Percentiles rank a stretch among this genome's conserved stretches.
These are phyloP conservation scores for Lactarius sp. DNA, from an alignment of 768 basidiomycete genomes.

Conservation along the genomic window DNA sequence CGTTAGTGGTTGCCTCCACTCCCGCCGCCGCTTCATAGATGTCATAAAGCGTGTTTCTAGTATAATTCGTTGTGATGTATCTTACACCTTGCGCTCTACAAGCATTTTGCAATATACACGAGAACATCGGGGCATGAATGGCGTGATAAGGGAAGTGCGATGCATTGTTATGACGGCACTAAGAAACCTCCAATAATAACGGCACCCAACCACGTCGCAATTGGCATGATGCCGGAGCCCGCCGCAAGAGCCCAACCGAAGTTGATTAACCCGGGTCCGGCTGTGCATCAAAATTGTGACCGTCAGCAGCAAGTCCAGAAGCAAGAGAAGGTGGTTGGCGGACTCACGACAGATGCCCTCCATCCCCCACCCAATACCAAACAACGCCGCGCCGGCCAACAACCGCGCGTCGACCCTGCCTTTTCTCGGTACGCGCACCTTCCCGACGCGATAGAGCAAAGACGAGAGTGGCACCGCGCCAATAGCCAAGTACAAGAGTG, in stretches of 20 bases:
- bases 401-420: constrained; percentile 43
- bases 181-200: constrained; percentile 30
- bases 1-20: neutral
- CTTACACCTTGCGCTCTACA: neutral
- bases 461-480: constrained; percentile 47
- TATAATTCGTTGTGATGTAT: constrained; percentile 15
- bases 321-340: neutral
- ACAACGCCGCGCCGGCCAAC: constrained; percentile 47
- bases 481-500: constrained; percentile 48
- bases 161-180: constrained; percentile 14
- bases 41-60: neutral
- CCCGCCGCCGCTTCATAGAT: neutral
- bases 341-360: constrained; percentile 58
- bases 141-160: neutral
- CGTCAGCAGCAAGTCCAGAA: neutral
- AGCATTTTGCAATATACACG: constrained; percentile 7
- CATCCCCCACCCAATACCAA: constrained; percentile 60
- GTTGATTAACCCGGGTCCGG: constrained; percentile 60
- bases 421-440: constrained; percentile 38
- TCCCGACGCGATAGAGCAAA: constrained; percentile 41
- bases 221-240: constrained; percentile 33
- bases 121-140: neutral
- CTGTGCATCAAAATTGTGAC: constrained; percentile 32
- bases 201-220: constrained; percentile 39
- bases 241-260: constrained; percentile 45